phyloP scores from a whole-genome alignment of 1,284 basidiomycete species.

The Ceraceosorus guamensis region DNA sequence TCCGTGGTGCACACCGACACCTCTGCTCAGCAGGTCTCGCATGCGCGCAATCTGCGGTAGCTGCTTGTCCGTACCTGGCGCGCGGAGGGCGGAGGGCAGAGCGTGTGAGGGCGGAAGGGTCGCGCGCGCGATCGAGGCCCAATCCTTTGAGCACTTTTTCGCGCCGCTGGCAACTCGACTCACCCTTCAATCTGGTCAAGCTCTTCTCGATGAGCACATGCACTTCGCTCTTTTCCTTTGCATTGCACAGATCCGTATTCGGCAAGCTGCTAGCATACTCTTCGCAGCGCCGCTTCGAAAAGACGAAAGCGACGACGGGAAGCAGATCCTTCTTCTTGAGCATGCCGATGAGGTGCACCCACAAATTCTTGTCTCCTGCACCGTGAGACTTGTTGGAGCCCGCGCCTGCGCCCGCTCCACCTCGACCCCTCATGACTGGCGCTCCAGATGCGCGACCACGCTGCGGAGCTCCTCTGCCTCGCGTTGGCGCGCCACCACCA shows the following conservation, averaged over 20 bases:
- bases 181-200: conserved; percentile 80
- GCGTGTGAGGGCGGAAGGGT: too few species aligned
- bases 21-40: conserved; percentile 79
- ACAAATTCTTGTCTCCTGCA: conserved; percentile 74
- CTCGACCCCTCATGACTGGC: conserved; percentile 9
- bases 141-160: background rate
- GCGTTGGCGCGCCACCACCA: conserved; percentile 19
- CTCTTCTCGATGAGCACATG: conserved; percentile 91
- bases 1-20: conserved; percentile 96
- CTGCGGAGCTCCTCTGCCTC: conserved; percentile 12
- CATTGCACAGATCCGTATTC: conserved; percentile 77
- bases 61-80: conserved; percentile 66
- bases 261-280: conserved; percentile 86
- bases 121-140: too few species aligned
- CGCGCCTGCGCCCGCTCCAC: conserved; percentile 49
- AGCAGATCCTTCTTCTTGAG: conserved; percentile 78
- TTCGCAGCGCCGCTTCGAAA: conserved; percentile 94
- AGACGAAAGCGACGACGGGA: conserved; percentile 92
- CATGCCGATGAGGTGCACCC: conserved; percentile 82
- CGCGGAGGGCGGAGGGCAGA: background rate
- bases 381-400: too few species aligned
- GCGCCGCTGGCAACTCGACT: conserved; percentile 12
- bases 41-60: conserved; percentile 92
- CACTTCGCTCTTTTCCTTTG: conserved; percentile 87
- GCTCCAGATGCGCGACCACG: conserved; percentile 5